These are phyloP conservation scores for Sugiyamaella novakii DNA, from an alignment of 1,139 yeast species.

Conservation along the genomic window DNA sequence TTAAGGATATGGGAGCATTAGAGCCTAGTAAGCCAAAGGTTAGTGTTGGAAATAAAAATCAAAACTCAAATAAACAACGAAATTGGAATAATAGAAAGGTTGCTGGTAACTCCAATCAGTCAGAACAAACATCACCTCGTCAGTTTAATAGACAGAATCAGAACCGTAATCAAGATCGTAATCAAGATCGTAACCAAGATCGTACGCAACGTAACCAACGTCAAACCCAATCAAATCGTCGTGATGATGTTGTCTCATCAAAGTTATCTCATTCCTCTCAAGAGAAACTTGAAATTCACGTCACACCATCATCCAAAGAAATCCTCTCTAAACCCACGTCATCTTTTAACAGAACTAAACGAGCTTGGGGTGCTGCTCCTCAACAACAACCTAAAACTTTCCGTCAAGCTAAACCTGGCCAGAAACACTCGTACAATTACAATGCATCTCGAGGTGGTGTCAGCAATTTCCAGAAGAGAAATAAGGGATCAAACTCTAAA, in stretches of 20 bases:
- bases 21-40: conserved; percentile 7
- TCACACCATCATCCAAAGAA: conserved; percentile 23
- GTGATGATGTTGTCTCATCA: conserved; percentile 3
- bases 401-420: conserved; percentile 14
- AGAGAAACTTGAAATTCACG: conserved; percentile 30
- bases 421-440: conserved; percentile 2
- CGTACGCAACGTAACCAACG: conserved; percentile 6
- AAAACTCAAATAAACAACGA: neutral
- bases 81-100: neutral
- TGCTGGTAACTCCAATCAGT: neutral
- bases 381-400: conserved; percentile 11
- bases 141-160: conserved; percentile 6
- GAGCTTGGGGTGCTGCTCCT: conserved; percentile 19
- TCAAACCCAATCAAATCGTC: conserved; percentile 1
- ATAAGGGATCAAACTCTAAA: neutral
- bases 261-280: conserved; percentile 6
- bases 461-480: conserved; percentile 7
- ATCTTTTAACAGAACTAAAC: conserved; percentile 8
- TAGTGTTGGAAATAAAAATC: neutral
- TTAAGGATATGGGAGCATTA: conserved; percentile 9
- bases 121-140: neutral
- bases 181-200: conserved; percentile 1
- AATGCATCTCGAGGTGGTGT: neutral
- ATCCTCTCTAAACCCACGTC: conserved; percentile 1
- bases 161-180: neutral